Conservation (phyloP, 345 rosid genomes). For the Firmiana major region DNA sequence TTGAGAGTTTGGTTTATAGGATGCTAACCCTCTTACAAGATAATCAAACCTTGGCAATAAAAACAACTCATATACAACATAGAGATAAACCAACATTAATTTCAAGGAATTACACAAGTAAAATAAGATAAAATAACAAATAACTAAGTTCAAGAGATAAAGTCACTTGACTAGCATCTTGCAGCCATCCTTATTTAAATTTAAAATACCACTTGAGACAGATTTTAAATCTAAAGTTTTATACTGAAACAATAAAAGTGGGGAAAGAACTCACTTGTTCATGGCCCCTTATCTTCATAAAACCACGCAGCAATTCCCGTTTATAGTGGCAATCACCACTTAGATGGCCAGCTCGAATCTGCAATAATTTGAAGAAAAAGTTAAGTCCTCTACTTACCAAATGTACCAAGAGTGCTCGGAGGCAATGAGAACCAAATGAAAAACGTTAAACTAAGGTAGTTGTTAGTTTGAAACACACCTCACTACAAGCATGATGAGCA, state of each 20-base stretch:
- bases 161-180: neutral
- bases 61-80: neutral
- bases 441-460: neutral
- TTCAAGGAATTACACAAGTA: neutral
- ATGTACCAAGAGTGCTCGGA: neutral
- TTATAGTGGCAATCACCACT: conserved; percentile 96
- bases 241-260: neutral
- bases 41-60: neutral
- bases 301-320: conserved; percentile 74
- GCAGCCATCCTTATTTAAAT: neutral
- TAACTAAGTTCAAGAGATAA: neutral
- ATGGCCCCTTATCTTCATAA: conserved; percentile 73
- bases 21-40: neutral
- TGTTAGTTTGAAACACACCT: conserved; percentile 46
- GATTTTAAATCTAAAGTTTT: neutral
- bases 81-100: neutral
- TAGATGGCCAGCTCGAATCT: conserved; percentile 92
- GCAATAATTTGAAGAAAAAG: conserved; percentile 1
- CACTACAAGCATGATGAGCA: conserved; percentile 96
- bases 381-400: conserved; percentile 2
- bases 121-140: neutral
- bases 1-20: neutral
- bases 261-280: conserved; percentile 61
- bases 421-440: neutral
- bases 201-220: neutral